phyloP scores from a whole-genome alignment of 495 filamentous ascomycete species.

The Neurospora discreta region DNA sequence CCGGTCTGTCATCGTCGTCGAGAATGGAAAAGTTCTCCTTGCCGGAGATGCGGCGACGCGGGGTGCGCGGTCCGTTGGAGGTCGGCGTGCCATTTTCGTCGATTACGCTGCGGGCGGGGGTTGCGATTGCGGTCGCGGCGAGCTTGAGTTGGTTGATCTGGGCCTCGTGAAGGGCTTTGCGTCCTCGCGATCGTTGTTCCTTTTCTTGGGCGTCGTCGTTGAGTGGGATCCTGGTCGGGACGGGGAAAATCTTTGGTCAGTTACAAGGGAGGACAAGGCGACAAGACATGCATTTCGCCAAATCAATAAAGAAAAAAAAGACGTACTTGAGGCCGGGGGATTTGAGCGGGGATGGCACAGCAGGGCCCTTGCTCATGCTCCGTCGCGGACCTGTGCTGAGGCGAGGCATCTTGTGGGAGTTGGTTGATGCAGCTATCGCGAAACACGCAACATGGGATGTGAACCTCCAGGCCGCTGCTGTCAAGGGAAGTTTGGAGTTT shows the following conservation, averaged over 20 bases:
- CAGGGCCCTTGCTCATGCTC: constrained; percentile 40
- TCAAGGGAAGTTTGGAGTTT: not conserved
- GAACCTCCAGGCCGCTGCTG: not conserved
- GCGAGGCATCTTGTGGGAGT: constrained; percentile 55
- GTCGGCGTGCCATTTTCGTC: constrained; percentile 45
- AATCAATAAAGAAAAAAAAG: constrained; percentile 51
- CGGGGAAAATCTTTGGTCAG: not conserved
- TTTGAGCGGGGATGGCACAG: not conserved
- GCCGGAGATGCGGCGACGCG: constrained; percentile 33
- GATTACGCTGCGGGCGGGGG: constrained; percentile 58
- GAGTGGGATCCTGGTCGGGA: constrained; percentile 59
- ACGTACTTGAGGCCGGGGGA: constrained; percentile 18
- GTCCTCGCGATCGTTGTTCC: constrained; percentile 73
- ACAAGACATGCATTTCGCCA: constrained; percentile 4
- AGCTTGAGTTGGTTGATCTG: constrained; percentile 88
- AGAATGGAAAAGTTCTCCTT: constrained; percentile 41
- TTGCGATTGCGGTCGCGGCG: constrained; percentile 49
- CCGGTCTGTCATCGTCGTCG: constrained; percentile 46
- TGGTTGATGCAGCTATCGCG: constrained; percentile 1
- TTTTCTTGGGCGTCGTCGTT: constrained; percentile 95
- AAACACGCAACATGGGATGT: not conserved
- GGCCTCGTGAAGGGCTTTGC: constrained; percentile 77
- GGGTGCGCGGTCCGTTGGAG: constrained; percentile 47
- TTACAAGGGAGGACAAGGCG: not conserved
- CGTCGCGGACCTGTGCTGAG: constrained; percentile 50